Evolutionary conservation across 176 grass and related monocot species (phyloP), one percentile per base, ranked within the genome.

Genomic region (Oryza australiensis): DNA sequence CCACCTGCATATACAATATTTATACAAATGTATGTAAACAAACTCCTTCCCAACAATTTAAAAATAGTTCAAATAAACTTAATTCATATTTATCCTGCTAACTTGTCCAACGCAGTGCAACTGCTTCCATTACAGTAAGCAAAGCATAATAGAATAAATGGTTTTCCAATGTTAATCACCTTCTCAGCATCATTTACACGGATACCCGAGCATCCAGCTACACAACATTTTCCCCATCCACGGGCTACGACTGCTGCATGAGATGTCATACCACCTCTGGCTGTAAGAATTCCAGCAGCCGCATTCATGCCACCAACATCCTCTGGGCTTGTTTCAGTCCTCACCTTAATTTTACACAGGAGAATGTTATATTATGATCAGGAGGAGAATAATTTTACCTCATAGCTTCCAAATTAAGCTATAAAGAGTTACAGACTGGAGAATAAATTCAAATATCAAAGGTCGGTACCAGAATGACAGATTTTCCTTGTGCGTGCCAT

Each of bases 271-370:
- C 97, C 97, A 84, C 97, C 97, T 87, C 97, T 93, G 51, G 91
- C 93, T 48, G 97, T 99, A 14, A 99, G 83, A 84, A 99, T 99
- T 57, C 97, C 97, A 45, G 65, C 62, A 3, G 97, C 91, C 26
- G 97, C 93, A 12, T 99, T 93, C 93, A 99, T 99, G 34, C 97
- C 97, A 72, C 97, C 97, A 77, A 99, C 97, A 90, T 99, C 97
- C 89, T 99, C 97, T 27, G 97, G 97, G 66, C 97, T 99, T 32
- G 97, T 99, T 63, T 99, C 97, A 45, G 93, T 94, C 87, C 97
- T 99, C 75, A 99, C 89, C 97, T 99, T 85, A 42, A 66, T 45
- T 63, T 86, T 26, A 29, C 11, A 20, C 11, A 63, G 66, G 70
- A 26, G 62, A 60, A 43, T 64, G 7, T 89, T 41, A 80, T 3